A percentile compares a stretch with the other conserved stretches of the same genome.
These are phyloP conservation scores for Ogataea philodendri DNA, from an alignment of 805 yeast species.

Conservation along the genomic window DNA sequence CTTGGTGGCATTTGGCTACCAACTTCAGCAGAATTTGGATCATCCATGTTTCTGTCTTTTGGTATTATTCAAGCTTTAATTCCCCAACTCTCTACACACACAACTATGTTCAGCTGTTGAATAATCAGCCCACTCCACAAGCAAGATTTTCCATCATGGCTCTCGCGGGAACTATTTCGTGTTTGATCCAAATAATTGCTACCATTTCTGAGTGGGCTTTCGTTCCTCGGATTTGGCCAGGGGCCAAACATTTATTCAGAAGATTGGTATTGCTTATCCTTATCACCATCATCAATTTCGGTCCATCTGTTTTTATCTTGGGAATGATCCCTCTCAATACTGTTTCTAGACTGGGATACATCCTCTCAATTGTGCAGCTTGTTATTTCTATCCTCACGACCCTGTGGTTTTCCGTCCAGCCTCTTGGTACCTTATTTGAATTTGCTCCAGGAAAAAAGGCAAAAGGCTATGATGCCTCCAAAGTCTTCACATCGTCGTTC, in stretches of 20 bases:
- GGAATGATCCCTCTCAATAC: slow-evolving; percentile 37
- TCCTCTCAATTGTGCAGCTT: slow-evolving; percentile 43
- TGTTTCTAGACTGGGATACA: slow-evolving; percentile 36
- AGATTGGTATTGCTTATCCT: slow-evolving; percentile 36
- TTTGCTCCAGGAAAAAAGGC: slow-evolving; percentile 20
- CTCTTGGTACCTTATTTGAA: slow-evolving; percentile 34
- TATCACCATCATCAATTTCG: slow-evolving; percentile 35
- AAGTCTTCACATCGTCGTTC: slow-evolving; percentile 44
- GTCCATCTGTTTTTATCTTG: slow-evolving; percentile 43
- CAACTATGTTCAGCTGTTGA: slow-evolving; percentile 38
- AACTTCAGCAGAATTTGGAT: slow-evolving; percentile 55
- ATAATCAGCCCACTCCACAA: slow-evolving; percentile 47
- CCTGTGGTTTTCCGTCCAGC: slow-evolving; percentile 42
- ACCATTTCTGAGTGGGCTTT: slow-evolving; percentile 42
- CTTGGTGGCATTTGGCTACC: slow-evolving; percentile 49
- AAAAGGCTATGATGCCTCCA: slow-evolving; percentile 35
- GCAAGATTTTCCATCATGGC: slow-evolving; percentile 43
- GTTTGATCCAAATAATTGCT: slow-evolving; percentile 40
- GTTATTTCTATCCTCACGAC: slow-evolving; percentile 41
- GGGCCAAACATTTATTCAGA: slow-evolving; percentile 38
- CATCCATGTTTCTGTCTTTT: slow-evolving; percentile 47
- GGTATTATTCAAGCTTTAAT: slow-evolving; percentile 52
- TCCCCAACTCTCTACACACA: slow-evolving; percentile 49
- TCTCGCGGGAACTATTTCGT: slow-evolving; percentile 46
- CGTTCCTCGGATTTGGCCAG: slow-evolving; percentile 49